phyloP scores from a whole-genome alignment of 208 protist genomes.

The Leishmania arabica region DNA sequence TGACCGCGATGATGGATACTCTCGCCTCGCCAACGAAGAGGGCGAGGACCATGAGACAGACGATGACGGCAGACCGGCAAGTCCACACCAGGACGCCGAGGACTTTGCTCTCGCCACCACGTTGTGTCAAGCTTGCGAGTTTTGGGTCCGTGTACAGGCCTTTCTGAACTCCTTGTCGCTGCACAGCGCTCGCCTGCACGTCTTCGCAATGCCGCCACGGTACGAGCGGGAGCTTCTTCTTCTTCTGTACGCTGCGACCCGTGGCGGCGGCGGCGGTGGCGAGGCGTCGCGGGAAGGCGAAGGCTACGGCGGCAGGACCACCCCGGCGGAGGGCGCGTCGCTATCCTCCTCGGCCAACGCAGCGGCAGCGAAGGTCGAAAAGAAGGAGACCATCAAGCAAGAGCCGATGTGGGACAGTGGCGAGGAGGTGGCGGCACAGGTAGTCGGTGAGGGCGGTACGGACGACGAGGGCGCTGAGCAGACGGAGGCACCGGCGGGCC shows the following conservation, averaged over 20 bases:
- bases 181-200: conserved; percentile 61
- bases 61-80: background rate
- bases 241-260: conserved; percentile 49
- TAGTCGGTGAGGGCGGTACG: background rate
- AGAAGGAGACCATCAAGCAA: conserved; percentile 11
- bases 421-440: conserved; percentile 4
- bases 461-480: conserved; percentile 10
- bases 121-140: conserved; percentile 60
- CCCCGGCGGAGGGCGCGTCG: background rate
- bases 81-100: background rate
- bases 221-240: conserved; percentile 80
- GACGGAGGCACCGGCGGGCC: background rate
- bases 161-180: conserved; percentile 70
- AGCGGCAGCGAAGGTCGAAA: conserved; percentile 2
- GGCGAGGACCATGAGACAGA: background rate
- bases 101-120: conserved; percentile 35
- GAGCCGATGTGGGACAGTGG: conserved; percentile 26
- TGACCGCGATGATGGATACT: conserved; percentile 12
- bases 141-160: conserved; percentile 69
- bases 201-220: conserved; percentile 54
- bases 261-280: background rate
- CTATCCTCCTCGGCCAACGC: background rate
- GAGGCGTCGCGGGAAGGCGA: background rate
- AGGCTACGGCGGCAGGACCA: background rate
- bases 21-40: background rate